Conservation (phyloP, 257 asterid genomes). For the Mentha longifolia region DNA sequence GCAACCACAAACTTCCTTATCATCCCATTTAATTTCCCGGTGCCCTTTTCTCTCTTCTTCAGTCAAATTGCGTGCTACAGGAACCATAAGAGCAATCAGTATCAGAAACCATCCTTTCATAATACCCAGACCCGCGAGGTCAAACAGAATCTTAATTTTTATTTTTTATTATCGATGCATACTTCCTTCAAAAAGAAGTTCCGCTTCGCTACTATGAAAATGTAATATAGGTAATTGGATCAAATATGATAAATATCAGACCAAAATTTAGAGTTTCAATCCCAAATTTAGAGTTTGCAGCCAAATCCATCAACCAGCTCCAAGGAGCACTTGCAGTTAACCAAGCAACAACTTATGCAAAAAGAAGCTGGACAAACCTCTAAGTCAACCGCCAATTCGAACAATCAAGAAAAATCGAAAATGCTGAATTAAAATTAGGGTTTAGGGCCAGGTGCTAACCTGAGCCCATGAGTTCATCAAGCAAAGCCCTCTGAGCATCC, state of each 20-base stretch:
- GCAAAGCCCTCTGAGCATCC: conserved; percentile 96
- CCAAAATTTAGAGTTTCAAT: neutral
- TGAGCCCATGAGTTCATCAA: conserved; percentile 94
- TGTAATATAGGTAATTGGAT: neutral
- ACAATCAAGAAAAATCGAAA: neutral
- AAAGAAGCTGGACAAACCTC: neutral
- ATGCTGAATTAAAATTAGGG: conserved; percentile 33
- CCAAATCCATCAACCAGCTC: conserved; percentile 21
- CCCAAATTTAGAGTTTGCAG: neutral
- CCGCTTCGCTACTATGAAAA: conserved; percentile 1
- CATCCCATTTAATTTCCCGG: conserved; percentile 92
- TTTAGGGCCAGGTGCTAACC: conserved; percentile 45
- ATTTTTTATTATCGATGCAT: neutral
- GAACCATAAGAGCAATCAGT: conserved; percentile 22
- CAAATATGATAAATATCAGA: conserved; percentile 14
- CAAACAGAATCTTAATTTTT: neutral
- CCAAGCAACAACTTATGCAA: conserved; percentile 24
- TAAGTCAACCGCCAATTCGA: conserved; percentile 12
- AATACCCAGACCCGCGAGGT: neutral
- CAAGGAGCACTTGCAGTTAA: conserved; percentile 1
- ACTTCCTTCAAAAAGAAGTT: neutral
- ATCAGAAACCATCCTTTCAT: neutral
- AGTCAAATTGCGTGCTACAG: conserved; percentile 85
- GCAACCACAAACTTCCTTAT: conserved; percentile 85
- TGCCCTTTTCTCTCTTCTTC: conserved; percentile 91